Evolutionary conservation across 192 early-diverging fungal species (phyloP), one percentile per base, ranked within the genome.

Genomic region (Entomortierella beljakovae): DNA sequence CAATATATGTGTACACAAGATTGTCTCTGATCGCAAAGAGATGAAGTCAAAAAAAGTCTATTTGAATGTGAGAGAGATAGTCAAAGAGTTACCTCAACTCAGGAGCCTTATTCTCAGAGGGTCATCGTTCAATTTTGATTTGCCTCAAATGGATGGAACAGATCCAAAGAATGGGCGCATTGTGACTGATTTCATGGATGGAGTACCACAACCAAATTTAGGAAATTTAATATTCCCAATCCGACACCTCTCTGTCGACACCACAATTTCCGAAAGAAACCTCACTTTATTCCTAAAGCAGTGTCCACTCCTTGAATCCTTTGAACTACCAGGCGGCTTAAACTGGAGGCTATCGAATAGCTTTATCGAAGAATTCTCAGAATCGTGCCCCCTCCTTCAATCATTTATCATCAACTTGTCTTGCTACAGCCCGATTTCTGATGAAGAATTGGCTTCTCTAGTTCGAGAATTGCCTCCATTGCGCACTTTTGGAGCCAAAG

Each of bases 331-430:
- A 18, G 64, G 64, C 2, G 63, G 71, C 0, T 57, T 74, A 6
- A 8, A 37, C 40, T 74, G 71, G 71, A 42, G 48, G 10, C 37
- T 15, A 31, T 64, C 61, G 1, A 48, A 58, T 15, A 1, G 1
- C 1, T 74, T 74, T 29, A 25, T 66, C 15, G 0, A 52, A 34
- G 18, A 29, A n/a, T 23, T 74, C 1, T 20, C 54, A 20, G 16
- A 31, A 1, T 28, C 6, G n/a, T 66, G 64, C 23, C 57, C 63
- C 1, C 42, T 10, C n/a, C 57, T 74, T 10, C 25, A 31, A 11
- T 26, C 20, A 15, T 74, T 74, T 33, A 28, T 57, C 6, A 66
- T 74, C 63, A 74, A 74, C 25, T 15, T 64, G 10, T 65, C 71
- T 0, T 60, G 29, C 10, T 10, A 52, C 9, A 35, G 22, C 18